Evolutionary conservation across 495 filamentous ascomycete genomes (phyloP), one percentile per base, ranked within the genome.

Genomic region (Chaetomium fimeti): DNA sequence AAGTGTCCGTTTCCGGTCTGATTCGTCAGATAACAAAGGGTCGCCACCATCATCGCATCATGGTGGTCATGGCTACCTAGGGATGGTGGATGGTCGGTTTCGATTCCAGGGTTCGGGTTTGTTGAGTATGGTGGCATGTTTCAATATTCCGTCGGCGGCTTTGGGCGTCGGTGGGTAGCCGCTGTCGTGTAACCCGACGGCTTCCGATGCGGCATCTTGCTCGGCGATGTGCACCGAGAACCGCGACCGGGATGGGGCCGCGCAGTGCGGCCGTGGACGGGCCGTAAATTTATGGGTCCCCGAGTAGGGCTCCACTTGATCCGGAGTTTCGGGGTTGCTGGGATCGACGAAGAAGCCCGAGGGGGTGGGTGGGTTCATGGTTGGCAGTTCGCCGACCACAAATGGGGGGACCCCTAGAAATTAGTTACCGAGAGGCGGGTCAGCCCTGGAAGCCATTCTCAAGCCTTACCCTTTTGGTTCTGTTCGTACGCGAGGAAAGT

Each of bases 191-290:
- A 53, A 53, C 59, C 12, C 32, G 20, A 22, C 49, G 53, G 32
- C 7, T 15, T 32, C 53, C 3, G 38, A 38, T 22, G 2, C 8
- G 55, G 38, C 24, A 40, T 53, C 16, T 22, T 45, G 24, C 51
- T 55, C 60, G 60, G 49, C 51, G 51, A 62, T 3, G 49, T 38
- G 38, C 60, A 36, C 51, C 51, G 60, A 56, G 2, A 45, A 7
- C 48, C 59, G 59, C 47, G 36, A 54, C 47, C 48, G 59, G 49
- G 47, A 43, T 42, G 2, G 32, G 32, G 24, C 40, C 32, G 32
- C 32, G 32, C 32, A 36, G 8, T 36, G 32, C 1, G 8, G 32
- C 32, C 32, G 32, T 36, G 32, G 32, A 36, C 32, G 32, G 32
- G 58, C 32, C n/a, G 45, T 9, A 11, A n/a, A 48, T n/a, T 13